These are phyloP conservation scores for Aspergillaceae sp. DNA, from an alignment of 2,329 filamentous ascomycete species.

Conservation along the genomic window DNA sequence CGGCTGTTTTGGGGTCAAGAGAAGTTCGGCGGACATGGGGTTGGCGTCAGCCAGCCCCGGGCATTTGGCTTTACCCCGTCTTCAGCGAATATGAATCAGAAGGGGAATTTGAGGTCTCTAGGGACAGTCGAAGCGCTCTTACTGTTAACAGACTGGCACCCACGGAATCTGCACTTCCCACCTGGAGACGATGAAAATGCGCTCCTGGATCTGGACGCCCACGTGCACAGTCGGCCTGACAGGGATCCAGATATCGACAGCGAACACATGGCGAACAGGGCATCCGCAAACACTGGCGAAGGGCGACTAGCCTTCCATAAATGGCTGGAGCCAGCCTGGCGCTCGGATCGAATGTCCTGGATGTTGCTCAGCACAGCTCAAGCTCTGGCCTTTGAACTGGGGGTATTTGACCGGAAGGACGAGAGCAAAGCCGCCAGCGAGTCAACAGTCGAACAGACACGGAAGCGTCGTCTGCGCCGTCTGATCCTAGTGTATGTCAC, in stretches of 20 bases:
- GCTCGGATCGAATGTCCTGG: conserved; percentile 94
- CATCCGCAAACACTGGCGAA: conserved; percentile 56
- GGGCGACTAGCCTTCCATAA: conserved; percentile 76
- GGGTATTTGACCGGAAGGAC: conserved; percentile 86
- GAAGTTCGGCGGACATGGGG: conserved; percentile 70
- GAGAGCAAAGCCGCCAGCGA: conserved; percentile 54
- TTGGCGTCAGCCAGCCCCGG: conserved; percentile 55
- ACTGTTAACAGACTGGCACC: conserved; percentile 95
- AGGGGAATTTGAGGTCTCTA: conserved; percentile 75
- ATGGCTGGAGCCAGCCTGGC: conserved; percentile 94
- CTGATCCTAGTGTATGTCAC: conserved; percentile 85
- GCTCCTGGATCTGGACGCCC: conserved; percentile 61
- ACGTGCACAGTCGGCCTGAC: conserved; percentile 48
- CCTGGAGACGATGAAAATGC: conserved; percentile 59
- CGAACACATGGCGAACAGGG: conserved; percentile 35
- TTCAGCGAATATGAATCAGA: conserved; percentile 44
- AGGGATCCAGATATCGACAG: conserved; percentile 32
- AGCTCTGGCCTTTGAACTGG: conserved; percentile 84
- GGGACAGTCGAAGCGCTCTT: conserved; percentile 92
- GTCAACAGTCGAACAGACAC: conserved; percentile 55
- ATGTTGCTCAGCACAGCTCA: conserved; percentile 90
- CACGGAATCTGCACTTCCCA: conserved; percentile 86
- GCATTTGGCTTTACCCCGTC: conserved; percentile 56
- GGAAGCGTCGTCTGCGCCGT: conserved; percentile 74
- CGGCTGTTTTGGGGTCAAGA: conserved; percentile 93